A percentile compares a stretch with the other conserved stretches of the same genome.
Evolutionary conservation across 805 yeast species (phyloP).

Genomic region (Candida golubevii): DNA sequence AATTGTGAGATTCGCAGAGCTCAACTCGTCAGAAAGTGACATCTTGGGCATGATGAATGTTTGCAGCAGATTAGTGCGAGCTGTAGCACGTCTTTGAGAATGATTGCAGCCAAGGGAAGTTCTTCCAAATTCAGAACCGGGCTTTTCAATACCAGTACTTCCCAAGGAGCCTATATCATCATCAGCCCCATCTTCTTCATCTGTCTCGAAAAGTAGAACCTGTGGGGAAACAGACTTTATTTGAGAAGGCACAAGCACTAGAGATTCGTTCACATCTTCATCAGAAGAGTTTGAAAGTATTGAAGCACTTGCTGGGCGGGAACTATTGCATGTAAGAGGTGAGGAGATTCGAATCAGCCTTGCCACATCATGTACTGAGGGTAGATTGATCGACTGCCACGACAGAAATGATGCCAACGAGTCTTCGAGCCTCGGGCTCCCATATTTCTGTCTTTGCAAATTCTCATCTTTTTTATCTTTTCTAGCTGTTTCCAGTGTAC

Average conservation of each 20-base stretch:
- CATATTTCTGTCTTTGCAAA: no score
- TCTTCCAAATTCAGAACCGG: conserved; percentile 11
- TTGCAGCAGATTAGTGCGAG: conserved; percentile 12
- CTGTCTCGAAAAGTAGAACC: conserved; percentile 41
- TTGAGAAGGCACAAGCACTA: conserved; percentile 21
- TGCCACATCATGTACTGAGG: conserved; percentile 15
- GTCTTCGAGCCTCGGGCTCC: conserved; percentile 1
- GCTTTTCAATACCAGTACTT: conserved; percentile 26
- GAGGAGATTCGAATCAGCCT: conserved; percentile 9
- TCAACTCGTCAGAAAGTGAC: conserved; percentile 20
- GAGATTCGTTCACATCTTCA: conserved; percentile 20
- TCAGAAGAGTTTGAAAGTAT: conserved; percentile 28
- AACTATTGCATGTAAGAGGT: conserved; percentile 3
- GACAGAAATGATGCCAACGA: conserved; percentile 16
- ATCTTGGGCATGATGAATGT: conserved; percentile 39
- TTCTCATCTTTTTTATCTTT: no score
- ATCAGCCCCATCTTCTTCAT: conserved; percentile 32
- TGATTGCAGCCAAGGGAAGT: conserved; percentile 3
- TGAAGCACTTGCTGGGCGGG: conserved; percentile 18
- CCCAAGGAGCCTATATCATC: conserved; percentile 3
- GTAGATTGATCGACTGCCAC: conserved; percentile 30
- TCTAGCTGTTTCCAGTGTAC: no score
- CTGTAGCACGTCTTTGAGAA: conserved; percentile 1
- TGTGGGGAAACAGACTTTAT: conserved; percentile 13
- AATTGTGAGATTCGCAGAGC: conserved; percentile 20